These are phyloP conservation scores for Arabis alpina DNA, from an alignment of 345 rosid genomes.

Conservation along the genomic window DNA sequence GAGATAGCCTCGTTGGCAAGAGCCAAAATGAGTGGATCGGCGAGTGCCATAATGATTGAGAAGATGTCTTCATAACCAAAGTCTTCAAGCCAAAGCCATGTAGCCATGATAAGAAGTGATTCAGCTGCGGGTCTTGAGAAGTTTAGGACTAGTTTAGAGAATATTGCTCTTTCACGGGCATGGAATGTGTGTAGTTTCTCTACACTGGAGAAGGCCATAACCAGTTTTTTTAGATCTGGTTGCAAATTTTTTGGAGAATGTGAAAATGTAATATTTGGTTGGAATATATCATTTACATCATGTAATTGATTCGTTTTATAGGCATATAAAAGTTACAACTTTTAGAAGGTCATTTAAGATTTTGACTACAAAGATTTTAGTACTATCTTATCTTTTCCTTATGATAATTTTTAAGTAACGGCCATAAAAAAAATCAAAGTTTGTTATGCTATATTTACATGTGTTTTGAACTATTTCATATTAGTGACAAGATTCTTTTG, in stretches of 20 bases:
- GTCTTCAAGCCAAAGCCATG: constrained; percentile 59
- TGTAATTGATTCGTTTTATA: constrained; percentile 11
- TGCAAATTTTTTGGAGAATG: background rate
- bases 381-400: background rate
- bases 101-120: constrained; percentile 50
- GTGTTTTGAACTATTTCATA: background rate
- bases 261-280: background rate
- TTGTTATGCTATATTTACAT: constrained; percentile 3
- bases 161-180: constrained; percentile 44
- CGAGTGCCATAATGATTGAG: constrained; percentile 16
- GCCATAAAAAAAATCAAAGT: constrained; percentile 2
- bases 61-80: constrained; percentile 35
- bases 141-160: constrained; percentile 43
- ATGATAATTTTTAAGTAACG: constrained; percentile 1
- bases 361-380: background rate
- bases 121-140: constrained; percentile 42
- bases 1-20: constrained; percentile 48
- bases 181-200: constrained; percentile 44
- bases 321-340: background rate
- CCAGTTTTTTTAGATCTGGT: background rate
- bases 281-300: background rate
- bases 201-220: constrained; percentile 31
- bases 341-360: background rate
- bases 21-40: constrained; percentile 28
- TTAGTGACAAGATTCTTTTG: constrained; percentile 19